Percentiles rank a stretch among this genome's conserved stretches.
These are phyloP conservation scores for Phytopythium sindhum DNA, from an alignment of 352 stramenopile species.

Conservation along the genomic window DNA sequence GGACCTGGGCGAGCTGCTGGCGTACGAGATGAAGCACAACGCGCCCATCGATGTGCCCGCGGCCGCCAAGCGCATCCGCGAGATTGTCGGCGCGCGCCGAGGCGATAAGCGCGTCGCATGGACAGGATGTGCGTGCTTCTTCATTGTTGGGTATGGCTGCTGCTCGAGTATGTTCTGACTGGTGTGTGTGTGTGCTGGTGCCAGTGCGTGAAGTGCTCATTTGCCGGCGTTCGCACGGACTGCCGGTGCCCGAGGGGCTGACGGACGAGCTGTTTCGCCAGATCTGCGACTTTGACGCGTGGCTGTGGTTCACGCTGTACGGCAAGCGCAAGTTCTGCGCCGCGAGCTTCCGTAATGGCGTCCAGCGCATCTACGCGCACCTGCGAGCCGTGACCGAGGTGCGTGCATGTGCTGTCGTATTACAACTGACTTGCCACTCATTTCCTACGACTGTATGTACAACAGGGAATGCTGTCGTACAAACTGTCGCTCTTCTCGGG, in stretches of 20 bases:
- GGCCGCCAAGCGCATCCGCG: constrained; percentile 35
- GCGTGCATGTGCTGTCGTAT: not conserved
- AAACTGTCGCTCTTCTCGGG: constrained; percentile 75
- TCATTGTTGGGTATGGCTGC: not conserved
- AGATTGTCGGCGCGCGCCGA: constrained; percentile 33
- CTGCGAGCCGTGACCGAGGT: constrained; percentile 43
- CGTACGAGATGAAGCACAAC: constrained; percentile 45
- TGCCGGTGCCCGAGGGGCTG: constrained; percentile 53
- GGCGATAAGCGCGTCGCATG: constrained; percentile 44
- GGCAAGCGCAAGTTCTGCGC: constrained; percentile 63
- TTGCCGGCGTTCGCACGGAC: constrained; percentile 53
- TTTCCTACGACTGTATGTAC: not conserved
- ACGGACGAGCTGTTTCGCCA: constrained; percentile 54
- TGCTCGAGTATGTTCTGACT: not conserved
- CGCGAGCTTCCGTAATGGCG: constrained; percentile 50
- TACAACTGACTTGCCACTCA: too few relatives aligned
- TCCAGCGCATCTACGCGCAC: constrained; percentile 52
- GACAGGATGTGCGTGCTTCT: constrained; percentile 50
- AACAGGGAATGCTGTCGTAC: constrained; percentile 13
- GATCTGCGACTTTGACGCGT: constrained; percentile 63
- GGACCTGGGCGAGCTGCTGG: constrained; percentile 43
- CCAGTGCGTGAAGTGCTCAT: constrained; percentile 75
- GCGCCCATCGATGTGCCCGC: constrained; percentile 38
- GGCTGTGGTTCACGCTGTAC: constrained; percentile 76
- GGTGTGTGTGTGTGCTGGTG: constrained; percentile 7